A percentile compares a stretch with the other conserved stretches of the same genome.
phyloP scores from a whole-genome alignment of 2,329 filamentous ascomycete species.

The Claviceps fusiformis region DNA sequence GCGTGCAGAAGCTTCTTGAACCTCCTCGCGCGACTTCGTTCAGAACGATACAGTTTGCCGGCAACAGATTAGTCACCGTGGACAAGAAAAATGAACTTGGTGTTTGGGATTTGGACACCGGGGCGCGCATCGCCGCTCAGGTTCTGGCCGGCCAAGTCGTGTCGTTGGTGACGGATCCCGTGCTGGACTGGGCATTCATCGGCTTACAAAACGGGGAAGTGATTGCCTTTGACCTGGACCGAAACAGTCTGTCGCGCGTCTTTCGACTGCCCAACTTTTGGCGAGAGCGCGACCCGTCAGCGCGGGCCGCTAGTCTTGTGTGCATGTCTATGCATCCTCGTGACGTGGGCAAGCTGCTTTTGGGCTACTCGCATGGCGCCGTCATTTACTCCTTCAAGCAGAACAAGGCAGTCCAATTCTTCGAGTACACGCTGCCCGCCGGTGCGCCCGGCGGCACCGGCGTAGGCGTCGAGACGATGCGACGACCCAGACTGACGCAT shows the following conservation, averaged over 20 bases:
- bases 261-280: slow-evolving; percentile 84
- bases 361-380: slow-evolving; percentile 81
- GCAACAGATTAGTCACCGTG: slow-evolving; percentile 70
- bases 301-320: slow-evolving; percentile 49
- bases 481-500: slow-evolving; percentile 65
- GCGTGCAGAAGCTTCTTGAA: slow-evolving; percentile 63
- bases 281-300: slow-evolving; percentile 56
- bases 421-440: slow-evolving; percentile 67
- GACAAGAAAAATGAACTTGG: slow-evolving; percentile 77
- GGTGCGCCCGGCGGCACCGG: slow-evolving; percentile 77
- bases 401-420: slow-evolving; percentile 62
- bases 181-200: slow-evolving; percentile 85
- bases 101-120: slow-evolving; percentile 67
- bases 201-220: slow-evolving; percentile 74
- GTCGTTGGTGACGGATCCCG: slow-evolving; percentile 68
- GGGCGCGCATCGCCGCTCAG: slow-evolving; percentile 52
- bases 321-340: slow-evolving; percentile 76
- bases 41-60: slow-evolving; percentile 68
- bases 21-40: slow-evolving; percentile 63
- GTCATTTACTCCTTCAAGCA: slow-evolving; percentile 93
- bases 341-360: slow-evolving; percentile 80
- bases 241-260: slow-evolving; percentile 52
- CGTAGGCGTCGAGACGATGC: slow-evolving; percentile 42
- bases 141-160: slow-evolving; percentile 66
- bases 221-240: slow-evolving; percentile 84